These are phyloP conservation scores for Sclerotinia nivalis DNA, from an alignment of 2,329 filamentous ascomycete species.

Conservation along the genomic window DNA sequence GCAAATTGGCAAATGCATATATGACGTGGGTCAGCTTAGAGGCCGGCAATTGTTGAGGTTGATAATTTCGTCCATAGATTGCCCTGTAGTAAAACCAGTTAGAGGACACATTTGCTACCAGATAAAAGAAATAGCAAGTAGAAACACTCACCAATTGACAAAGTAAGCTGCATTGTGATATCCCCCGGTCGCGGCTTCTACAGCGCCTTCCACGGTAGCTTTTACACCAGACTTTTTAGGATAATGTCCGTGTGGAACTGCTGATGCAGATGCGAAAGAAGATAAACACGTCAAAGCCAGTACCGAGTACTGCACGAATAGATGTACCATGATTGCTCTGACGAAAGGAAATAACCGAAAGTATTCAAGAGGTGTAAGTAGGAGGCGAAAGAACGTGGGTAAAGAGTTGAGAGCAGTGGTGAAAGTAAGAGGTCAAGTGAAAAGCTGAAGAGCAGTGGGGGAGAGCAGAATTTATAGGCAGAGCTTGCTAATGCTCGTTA, in stretches of 20 bases:
- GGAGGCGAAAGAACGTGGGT: not conserved
- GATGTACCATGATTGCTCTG: not conserved
- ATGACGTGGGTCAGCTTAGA: conserved; percentile 75
- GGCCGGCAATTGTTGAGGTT: conserved; percentile 68
- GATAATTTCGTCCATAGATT: conserved; percentile 72
- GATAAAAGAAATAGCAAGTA: not conserved
- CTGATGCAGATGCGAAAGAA: not conserved
- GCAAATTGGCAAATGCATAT: conserved; percentile 78
- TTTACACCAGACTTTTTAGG: too few relatives aligned
- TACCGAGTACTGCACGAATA: not conserved
- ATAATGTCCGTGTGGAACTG: not conserved
- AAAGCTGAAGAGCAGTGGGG: not conserved
- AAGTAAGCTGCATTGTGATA: conserved; percentile 34
- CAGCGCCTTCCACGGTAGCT: too few relatives aligned
- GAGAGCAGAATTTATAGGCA: not conserved
- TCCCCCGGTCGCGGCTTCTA: not conserved
- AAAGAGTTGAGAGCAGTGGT: not conserved
- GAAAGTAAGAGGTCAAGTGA: not conserved
- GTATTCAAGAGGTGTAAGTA: not conserved
- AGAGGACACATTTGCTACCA: not conserved
- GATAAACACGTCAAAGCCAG: not conserved
- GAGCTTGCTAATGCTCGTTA: too few relatives aligned
- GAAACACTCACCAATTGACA: conserved; percentile 43
- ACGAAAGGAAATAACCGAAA: not conserved
- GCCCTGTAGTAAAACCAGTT: conserved; percentile 49